Percentiles rank a stretch among this genome's conserved stretches.
These are phyloP conservation scores for Mycena galopus DNA, from an alignment of 768 basidiomycete species.

Conservation along the genomic window DNA sequence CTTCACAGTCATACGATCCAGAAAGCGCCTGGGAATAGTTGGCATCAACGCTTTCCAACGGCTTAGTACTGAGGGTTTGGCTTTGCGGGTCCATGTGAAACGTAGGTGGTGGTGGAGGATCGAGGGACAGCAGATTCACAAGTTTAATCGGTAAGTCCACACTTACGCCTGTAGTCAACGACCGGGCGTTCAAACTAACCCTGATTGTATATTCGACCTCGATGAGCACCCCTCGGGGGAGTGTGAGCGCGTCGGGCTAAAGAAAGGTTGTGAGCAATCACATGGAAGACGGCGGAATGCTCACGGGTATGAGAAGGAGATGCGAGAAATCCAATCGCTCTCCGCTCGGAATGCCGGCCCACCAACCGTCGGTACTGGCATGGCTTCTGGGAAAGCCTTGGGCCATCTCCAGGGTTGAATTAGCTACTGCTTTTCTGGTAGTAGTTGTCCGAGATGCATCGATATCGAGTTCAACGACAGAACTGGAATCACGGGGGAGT, in stretches of 20 bases:
- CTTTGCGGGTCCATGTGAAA: conserved; percentile 14
- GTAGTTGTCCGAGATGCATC: conserved; percentile 77
- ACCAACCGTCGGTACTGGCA: conserved; percentile 90
- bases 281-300: background rate
- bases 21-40: background rate
- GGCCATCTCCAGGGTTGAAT: conserved; percentile 74
- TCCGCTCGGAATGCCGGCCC: conserved; percentile 81
- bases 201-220: conserved; percentile 83
- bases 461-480: conserved; percentile 51
- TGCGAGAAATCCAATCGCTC: conserved; percentile 75
- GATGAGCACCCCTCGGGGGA: conserved; percentile 75
- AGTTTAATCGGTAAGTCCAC: conserved; percentile 82
- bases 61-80: background rate
- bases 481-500: conserved; percentile 53
- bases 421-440: conserved; percentile 72
- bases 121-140: conserved; percentile 88
- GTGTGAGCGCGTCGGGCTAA: conserved; percentile 78
- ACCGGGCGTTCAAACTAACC: conserved; percentile 69
- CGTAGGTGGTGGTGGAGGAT: conserved; percentile 83
- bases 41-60: background rate
- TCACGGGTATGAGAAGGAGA: conserved; percentile 79
- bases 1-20: background rate
- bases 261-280: conserved; percentile 19
- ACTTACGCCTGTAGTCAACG: conserved; percentile 71
- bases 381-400: conserved; percentile 73